phyloP scores from a whole-genome alignment of 306 rosid species.

The Parietaria judaica region DNA sequence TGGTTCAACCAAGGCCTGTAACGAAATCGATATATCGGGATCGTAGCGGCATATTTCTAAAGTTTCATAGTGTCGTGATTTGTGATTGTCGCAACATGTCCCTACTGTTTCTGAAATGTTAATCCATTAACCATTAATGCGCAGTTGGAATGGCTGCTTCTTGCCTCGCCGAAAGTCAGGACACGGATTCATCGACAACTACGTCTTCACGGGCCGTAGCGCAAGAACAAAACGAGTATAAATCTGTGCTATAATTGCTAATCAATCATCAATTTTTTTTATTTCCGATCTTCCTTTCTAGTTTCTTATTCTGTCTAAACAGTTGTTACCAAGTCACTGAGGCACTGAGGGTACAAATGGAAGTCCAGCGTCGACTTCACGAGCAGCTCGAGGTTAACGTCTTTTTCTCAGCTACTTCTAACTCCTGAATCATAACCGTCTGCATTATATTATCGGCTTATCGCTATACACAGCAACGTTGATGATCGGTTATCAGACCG shows the following conservation, averaged over 20 bases:
- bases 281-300: background rate
- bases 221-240: slow-evolving; percentile 38
- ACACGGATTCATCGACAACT: slow-evolving; percentile 42
- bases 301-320: slow-evolving; percentile 8
- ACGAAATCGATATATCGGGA: too few relatives aligned
- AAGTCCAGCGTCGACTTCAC: slow-evolving; percentile 53
- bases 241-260: background rate
- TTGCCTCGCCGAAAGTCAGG: slow-evolving; percentile 50
- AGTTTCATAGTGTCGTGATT: background rate
- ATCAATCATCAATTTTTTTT: background rate
- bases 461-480: background rate
- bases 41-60: too few relatives aligned
- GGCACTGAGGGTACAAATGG: slow-evolving; percentile 59
- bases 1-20: too few relatives aligned
- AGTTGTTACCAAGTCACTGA: slow-evolving; percentile 53
- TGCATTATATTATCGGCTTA: slow-evolving; percentile 5
- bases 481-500: background rate
- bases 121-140: slow-evolving; percentile 11
- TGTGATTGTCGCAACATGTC: background rate
- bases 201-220: slow-evolving; percentile 36
- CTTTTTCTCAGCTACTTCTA: slow-evolving; percentile 3
- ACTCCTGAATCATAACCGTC: background rate
- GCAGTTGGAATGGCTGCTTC: slow-evolving; percentile 41
- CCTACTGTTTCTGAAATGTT: slow-evolving; percentile 4
- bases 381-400: slow-evolving; percentile 53